phyloP scores from a whole-genome alignment of 2,329 filamentous ascomycete species.

The Colletotrichum phormii region DNA sequence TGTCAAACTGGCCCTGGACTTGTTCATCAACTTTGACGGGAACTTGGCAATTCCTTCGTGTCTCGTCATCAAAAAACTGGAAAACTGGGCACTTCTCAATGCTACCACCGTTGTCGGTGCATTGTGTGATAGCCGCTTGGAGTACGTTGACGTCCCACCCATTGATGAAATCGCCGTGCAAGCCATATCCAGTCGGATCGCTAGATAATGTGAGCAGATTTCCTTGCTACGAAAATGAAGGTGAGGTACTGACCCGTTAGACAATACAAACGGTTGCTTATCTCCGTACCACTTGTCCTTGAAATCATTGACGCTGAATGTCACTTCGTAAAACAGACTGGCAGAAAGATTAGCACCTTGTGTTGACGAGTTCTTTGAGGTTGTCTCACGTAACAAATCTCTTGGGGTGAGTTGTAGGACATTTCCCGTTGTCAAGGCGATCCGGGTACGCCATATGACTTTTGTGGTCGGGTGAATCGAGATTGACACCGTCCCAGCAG shows the following conservation, averaged over 20 bases:
- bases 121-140: constrained; percentile 74
- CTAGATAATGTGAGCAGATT: constrained; percentile 53
- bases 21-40: constrained; percentile 58
- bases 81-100: constrained; percentile 73
- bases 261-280: constrained; percentile 73
- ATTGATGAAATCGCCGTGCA: constrained; percentile 79
- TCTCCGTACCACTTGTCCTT: constrained; percentile 63
- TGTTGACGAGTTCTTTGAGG: neutral
- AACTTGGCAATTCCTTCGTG: constrained; percentile 62
- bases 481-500: constrained; percentile 71
- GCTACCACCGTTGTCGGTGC: constrained; percentile 67
- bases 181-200: constrained; percentile 72
- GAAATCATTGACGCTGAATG: constrained; percentile 68
- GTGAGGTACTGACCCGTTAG: constrained; percentile 61
- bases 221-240: neutral
- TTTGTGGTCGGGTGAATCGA: constrained; percentile 66
- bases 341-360: neutral
- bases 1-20: constrained; percentile 54
- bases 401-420: constrained; percentile 62
- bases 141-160: constrained; percentile 76
- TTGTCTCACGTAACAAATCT: constrained; percentile 59
- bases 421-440: constrained; percentile 58
- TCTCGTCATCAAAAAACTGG: constrained; percentile 52
- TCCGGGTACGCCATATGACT: constrained; percentile 67
- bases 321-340: constrained; percentile 66